phyloP scores from a whole-genome alignment of 2,329 filamentous ascomycete genomes.

The Fusarium decemcellulare region DNA sequence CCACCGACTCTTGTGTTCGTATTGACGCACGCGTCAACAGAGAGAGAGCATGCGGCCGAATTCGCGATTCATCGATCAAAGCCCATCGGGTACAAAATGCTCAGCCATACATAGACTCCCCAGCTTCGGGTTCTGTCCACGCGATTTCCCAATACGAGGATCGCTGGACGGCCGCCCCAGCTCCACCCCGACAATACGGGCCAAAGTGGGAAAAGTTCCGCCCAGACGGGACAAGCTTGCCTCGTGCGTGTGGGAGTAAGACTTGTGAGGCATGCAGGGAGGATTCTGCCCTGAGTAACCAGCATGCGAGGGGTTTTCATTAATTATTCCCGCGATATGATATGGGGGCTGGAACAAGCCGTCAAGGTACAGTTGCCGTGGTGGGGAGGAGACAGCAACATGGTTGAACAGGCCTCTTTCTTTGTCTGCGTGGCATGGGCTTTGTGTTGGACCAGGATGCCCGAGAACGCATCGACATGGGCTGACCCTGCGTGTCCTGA shows the following conservation, averaged over 20 bases:
- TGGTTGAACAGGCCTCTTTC: too few species aligned
- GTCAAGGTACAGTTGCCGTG: not conserved
- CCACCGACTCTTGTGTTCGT: too few species aligned
- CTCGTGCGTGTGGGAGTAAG: conserved; percentile 12
- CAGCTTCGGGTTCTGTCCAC: conserved; percentile 2
- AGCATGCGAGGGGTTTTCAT: not conserved
- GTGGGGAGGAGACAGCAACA: too few species aligned
- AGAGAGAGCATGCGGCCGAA: too few species aligned
- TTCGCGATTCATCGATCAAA: not conserved
- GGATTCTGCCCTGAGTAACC: not conserved
- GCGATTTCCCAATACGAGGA: conserved; percentile 42
- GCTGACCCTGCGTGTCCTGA: conserved; percentile 9
- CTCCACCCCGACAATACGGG: conserved; percentile 24
- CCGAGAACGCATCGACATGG: not conserved
- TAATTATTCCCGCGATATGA: not conserved
- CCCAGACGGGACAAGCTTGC: conserved; percentile 32
- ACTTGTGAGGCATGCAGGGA: conserved; percentile 1
- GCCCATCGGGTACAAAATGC: conserved; percentile 4
- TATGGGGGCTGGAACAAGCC: not conserved
- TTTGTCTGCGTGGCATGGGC: not conserved
- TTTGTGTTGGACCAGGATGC: not conserved
- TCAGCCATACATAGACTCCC: conserved; percentile 13
- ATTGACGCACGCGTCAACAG: too few species aligned
- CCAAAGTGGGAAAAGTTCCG: conserved; percentile 20
- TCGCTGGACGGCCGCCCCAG: conserved; percentile 25